Evolutionary conservation across 129 eudicot genomes (phyloP).

Genomic region (Escallonia herrerae): DNA sequence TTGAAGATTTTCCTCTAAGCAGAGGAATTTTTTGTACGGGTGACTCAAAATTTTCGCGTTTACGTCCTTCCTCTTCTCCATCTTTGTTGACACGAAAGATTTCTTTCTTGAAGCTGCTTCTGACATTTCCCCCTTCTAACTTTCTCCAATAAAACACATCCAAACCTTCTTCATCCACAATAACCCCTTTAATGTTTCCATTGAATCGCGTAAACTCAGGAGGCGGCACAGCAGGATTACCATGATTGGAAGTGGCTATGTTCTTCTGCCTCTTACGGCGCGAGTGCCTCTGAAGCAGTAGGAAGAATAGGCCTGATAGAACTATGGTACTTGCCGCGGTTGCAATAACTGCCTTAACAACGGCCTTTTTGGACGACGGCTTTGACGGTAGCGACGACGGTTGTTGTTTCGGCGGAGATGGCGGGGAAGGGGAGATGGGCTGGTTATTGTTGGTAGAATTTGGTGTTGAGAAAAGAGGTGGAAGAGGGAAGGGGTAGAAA

Average conservation of each 20-base stretch:
- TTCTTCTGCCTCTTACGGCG: slow-evolving; percentile 28
- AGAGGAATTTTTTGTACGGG: slow-evolving; percentile 47
- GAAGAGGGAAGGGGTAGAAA: slow-evolving; percentile 35
- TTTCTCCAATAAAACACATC: slow-evolving; percentile 92
- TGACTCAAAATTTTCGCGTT: slow-evolving; percentile 17
- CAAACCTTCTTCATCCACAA: slow-evolving; percentile 88
- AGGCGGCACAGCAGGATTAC: slow-evolving; percentile 13
- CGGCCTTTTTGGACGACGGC: slow-evolving; percentile 41
- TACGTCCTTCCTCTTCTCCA: slow-evolving; percentile 28
- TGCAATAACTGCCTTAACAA: slow-evolving; percentile 65
- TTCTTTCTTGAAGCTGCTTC: slow-evolving; percentile 28
- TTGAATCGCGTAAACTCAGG: slow-evolving; percentile 41
- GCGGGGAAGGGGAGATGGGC: slow-evolving; percentile 20
- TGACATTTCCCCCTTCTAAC: slow-evolving; percentile 33
- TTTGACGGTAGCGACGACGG: slow-evolving; percentile 13
- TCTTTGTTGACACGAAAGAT: slow-evolving; percentile 14
- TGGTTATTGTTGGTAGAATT: neutral
- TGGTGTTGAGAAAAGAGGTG: slow-evolving; percentile 16
- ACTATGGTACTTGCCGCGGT: slow-evolving; percentile 74
- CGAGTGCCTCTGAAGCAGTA: slow-evolving; percentile 30
- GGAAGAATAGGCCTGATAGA: slow-evolving; percentile 54
- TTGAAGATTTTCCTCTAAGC: slow-evolving; percentile 67
- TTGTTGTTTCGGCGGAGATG: slow-evolving; percentile 13
- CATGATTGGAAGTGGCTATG: slow-evolving; percentile 3
- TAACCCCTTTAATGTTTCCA: slow-evolving; percentile 59